Percentiles rank a stretch among this genome's conserved stretches.
Evolutionary conservation across 176 grass and related monocot genomes (phyloP).

Genomic region (Guadua angustifolia): DNA sequence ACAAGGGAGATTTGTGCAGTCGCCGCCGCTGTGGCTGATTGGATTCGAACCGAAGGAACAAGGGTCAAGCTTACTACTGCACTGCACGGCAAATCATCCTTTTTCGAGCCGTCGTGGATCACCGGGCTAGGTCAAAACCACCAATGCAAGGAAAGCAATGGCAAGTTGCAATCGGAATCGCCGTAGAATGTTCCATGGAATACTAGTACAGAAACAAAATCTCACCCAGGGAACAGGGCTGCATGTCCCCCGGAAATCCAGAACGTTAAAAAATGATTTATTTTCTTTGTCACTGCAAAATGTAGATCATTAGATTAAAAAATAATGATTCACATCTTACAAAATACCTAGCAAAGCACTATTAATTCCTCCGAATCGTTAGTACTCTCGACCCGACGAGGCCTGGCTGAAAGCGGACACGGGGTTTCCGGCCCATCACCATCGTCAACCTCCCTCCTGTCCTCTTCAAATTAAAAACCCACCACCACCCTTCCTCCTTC

Average conservation of each 20-base stretch:
- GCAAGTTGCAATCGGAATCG: not conserved
- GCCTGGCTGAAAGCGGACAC: not conserved
- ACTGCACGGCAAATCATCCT: not conserved
- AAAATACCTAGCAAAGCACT: too few relatives aligned
- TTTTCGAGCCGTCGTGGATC: not conserved
- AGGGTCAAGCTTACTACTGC: not conserved
- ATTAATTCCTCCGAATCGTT: too few relatives aligned
- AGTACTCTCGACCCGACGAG: too few relatives aligned
- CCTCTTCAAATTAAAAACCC: constrained; percentile 60
- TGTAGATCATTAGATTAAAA: too few relatives aligned
- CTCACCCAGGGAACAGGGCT: constrained; percentile 31
- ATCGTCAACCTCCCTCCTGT: constrained; percentile 29
- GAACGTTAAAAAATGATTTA: too few relatives aligned
- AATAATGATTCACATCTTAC: too few relatives aligned
- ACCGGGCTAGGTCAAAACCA: not conserved
- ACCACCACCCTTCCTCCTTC: not conserved
- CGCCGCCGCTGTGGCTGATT: not conserved
- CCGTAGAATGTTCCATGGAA: not conserved
- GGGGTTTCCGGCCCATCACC: constrained; percentile 59
- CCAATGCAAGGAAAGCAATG: not conserved
- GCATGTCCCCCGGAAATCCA: constrained; percentile 47
- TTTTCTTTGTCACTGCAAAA: too few relatives aligned
- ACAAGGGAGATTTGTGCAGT: not conserved
- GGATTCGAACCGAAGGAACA: not conserved
- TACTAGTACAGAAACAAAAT: not conserved